phyloP scores from a whole-genome alignment of 2,329 filamentous ascomycete species.

The Triangularia verruculosa region DNA sequence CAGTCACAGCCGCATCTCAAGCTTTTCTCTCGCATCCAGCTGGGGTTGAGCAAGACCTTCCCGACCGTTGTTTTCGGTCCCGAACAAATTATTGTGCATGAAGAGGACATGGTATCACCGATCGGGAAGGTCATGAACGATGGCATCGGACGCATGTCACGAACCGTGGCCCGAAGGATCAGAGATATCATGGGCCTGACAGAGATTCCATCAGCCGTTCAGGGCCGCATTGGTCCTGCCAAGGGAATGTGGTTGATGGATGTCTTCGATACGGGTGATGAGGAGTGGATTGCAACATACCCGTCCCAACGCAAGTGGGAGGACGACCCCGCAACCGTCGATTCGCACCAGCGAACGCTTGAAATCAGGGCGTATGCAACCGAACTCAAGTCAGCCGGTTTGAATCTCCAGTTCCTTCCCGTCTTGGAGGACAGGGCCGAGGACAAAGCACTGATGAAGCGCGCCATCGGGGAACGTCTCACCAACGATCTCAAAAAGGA shows the following conservation, averaged over 20 bases:
- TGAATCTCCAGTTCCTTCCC: conserved; percentile 68
- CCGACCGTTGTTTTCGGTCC: conserved; percentile 46
- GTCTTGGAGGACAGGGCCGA: conserved; percentile 62
- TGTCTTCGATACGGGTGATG: conserved; percentile 41
- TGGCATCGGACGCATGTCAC: conserved; percentile 64
- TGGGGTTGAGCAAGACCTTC: conserved; percentile 52
- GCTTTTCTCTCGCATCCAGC: conserved; percentile 54
- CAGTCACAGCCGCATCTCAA: conserved; percentile 49
- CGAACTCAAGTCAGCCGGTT: conserved; percentile 47
- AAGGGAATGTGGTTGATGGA: conserved; percentile 75
- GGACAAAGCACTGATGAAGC: conserved; percentile 42
- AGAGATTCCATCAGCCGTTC: conserved; percentile 61
- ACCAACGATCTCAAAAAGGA: conserved; percentile 48
- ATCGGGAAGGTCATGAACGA: conserved; percentile 58
- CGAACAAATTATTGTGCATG: conserved; percentile 43
- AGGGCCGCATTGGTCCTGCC: conserved; percentile 67
- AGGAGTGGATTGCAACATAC: conserved; percentile 64
- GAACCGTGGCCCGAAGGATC: conserved; percentile 53
- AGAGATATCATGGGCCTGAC: conserved; percentile 47
- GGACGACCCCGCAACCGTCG: conserved; percentile 40
- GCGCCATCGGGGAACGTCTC: conserved; percentile 49
- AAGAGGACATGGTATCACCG: conserved; percentile 40
- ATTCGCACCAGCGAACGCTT: conserved; percentile 57
- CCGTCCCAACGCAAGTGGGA: conserved; percentile 68
- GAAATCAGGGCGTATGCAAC: conserved; percentile 56